Conservation (phyloP, 2,329 filamentous ascomycete genomes). For the Tolypocladium tundrense region DNA sequence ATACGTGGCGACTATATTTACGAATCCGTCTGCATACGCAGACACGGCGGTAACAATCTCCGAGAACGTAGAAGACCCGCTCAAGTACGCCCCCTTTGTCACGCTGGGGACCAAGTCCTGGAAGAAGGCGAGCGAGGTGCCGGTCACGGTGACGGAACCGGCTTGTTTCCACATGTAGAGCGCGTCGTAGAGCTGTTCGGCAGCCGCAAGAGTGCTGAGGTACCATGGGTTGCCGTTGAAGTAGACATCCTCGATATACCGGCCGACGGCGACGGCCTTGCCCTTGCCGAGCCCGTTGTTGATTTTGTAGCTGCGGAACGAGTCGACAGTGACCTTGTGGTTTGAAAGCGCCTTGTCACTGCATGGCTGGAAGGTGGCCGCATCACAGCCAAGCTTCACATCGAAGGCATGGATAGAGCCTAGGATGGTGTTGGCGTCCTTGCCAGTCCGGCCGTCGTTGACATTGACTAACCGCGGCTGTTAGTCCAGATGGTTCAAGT, state of each 20-base stretch:
- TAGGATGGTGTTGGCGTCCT: conserved; percentile 63
- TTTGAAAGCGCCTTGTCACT: conserved; percentile 60
- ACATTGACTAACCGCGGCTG: conserved; percentile 33
- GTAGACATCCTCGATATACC: conserved; percentile 65
- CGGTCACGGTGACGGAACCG: conserved; percentile 54
- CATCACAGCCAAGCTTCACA: conserved; percentile 53
- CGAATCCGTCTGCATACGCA: conserved; percentile 50
- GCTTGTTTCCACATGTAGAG: conserved; percentile 58
- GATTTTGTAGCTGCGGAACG: conserved; percentile 64
- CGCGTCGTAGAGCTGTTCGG: conserved; percentile 71
- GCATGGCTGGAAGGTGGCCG: conserved; percentile 69
- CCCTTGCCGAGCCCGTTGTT: conserved; percentile 55
- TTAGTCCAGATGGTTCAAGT: neutral
- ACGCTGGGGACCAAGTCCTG: conserved; percentile 48
- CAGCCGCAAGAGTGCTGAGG: conserved; percentile 63
- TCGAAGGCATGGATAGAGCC: conserved; percentile 61
- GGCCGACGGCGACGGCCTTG: conserved; percentile 50
- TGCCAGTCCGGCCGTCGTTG: conserved; percentile 52
- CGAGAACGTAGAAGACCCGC: conserved; percentile 35
- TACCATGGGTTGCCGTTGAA: conserved; percentile 78
- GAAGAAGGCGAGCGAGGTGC: conserved; percentile 63
- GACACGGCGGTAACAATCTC: conserved; percentile 46
- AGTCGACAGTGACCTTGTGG: conserved; percentile 65
- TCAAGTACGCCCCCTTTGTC: conserved; percentile 51
- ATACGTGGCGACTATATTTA: conserved; percentile 53